Base-by-base conservation (phyloP, 2,329 filamentous ascomycete species). In the Albophoma yamanashiensis region DNA sequence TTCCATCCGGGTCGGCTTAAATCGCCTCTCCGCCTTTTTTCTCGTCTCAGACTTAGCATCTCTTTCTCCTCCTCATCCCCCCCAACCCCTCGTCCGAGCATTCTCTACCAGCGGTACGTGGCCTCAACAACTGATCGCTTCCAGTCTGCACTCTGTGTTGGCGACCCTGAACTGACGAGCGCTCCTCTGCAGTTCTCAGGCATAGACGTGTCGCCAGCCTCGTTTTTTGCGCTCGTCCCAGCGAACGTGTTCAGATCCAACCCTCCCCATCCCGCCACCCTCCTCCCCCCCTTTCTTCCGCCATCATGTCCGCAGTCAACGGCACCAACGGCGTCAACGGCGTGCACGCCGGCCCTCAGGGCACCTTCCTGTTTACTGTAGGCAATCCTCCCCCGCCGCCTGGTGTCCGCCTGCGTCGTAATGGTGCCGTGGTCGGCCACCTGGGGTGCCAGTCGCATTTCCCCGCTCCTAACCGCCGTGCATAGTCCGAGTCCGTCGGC, bases 301-400 rank as follows among this genome's bases (percentile, higher is more conserved):
- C 60, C 64, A 86, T 73, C 78, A 89, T 89, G 86, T 75, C 78
- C 74, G 69, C 75, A 66, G 65, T 77, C 74, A 83, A 82, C 76
- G 75, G 81, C 66, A 72, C 74, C 71, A 72, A 73, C 65, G 76
- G 77, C 69, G 63, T 69, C 67, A 72, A 76, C 71, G 76, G 73
- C 69, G 67, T 70, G 57, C 65, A 70, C 63, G 69, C 65, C 67
- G 42, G 25, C 31, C 67, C 68, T 58, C 63, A 81, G 73, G 88
- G 87, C 65, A 89, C 85, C 69, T 93, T 93, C 81, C 85, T 93
- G 67, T 93, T 93, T 84, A 94, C 90, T 71, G 84, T 86, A 80
- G 76, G 76, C 64, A 31, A 22, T 27, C 31, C 31, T n/a, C 31
- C 25, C 25, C 34, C 12, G 3, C 2, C 5, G 12, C 27, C 17